Evolutionary conservation across 1,139 yeast species (phyloP).

Genomic region (Diutina catenulata): DNA sequence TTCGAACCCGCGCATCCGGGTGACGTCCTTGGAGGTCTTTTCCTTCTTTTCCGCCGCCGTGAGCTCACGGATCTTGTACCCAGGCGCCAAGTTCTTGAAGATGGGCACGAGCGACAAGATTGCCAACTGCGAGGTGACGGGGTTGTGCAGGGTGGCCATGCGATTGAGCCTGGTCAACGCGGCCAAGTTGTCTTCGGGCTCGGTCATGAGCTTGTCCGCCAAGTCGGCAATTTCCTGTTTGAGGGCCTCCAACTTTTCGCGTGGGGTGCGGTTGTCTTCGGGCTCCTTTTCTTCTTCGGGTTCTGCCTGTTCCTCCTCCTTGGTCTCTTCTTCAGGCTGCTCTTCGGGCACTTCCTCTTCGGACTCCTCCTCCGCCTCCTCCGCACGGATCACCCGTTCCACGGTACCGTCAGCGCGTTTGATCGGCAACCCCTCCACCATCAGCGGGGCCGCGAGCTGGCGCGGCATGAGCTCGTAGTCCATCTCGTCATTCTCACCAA

Average conservation of each 20-base stretch:
- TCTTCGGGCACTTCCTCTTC: constrained; percentile 13
- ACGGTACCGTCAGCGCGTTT: constrained; percentile 56
- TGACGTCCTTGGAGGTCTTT: constrained; percentile 74
- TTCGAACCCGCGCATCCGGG: constrained; percentile 66
- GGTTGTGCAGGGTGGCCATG: constrained; percentile 57
- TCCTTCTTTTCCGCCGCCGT: constrained; percentile 73
- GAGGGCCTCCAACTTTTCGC: constrained; percentile 41
- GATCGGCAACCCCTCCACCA: constrained; percentile 70
- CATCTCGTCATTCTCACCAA: constrained; percentile 52
- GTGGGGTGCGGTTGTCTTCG: constrained; percentile 41
- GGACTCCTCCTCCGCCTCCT: constrained; percentile 11
- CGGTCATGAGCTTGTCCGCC: constrained; percentile 71
- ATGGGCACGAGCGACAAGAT: constrained; percentile 73
- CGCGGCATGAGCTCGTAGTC: constrained; percentile 59
- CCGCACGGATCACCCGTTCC: constrained; percentile 43
- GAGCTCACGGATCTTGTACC: constrained; percentile 74
- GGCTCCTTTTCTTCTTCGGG: constrained; percentile 21
- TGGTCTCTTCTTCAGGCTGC: constrained; percentile 11
- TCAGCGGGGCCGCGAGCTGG: constrained; percentile 19
- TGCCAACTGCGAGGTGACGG: constrained; percentile 62
- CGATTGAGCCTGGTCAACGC: constrained; percentile 59
- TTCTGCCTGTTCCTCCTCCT: constrained; percentile 10
- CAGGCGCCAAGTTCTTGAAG: constrained; percentile 77
- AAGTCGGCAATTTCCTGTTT: constrained; percentile 79
- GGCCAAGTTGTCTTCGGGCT: constrained; percentile 76